Percentiles rank a stretch among this genome's conserved stretches.
Conservation (phyloP, 768 basidiomycete genomes). For the Pisolithus albus region DNA sequence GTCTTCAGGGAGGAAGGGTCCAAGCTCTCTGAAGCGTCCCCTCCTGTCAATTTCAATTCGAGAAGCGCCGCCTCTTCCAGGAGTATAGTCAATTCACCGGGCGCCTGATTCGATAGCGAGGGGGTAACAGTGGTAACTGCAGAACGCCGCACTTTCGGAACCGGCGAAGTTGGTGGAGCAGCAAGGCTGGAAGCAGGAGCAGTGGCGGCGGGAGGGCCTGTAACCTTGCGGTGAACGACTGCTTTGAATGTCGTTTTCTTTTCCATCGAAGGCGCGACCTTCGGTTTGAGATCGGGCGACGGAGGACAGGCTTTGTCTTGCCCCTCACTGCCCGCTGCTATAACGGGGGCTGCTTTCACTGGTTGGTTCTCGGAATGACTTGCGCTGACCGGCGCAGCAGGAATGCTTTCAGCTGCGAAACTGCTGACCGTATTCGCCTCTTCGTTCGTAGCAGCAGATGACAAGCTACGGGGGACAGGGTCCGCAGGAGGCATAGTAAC, state of each 20-base stretch:
- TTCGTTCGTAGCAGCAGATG: not conserved
- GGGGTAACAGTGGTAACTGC: slow-evolving; percentile 20
- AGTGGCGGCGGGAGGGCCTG: slow-evolving; percentile 26
- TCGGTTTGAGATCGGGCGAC: slow-evolving; percentile 5
- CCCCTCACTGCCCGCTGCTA: slow-evolving; percentile 2
- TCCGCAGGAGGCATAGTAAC: not conserved
- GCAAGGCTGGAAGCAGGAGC: slow-evolving; percentile 16
- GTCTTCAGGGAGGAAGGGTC: slow-evolving; percentile 13
- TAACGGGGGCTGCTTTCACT: not conserved
- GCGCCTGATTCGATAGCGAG: slow-evolving; percentile 40
- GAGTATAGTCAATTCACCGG: slow-evolving; percentile 46
- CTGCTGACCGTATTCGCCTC: not conserved
- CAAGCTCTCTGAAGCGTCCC: slow-evolving; percentile 23
- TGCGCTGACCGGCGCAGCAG: not conserved
- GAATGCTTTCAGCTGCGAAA: not conserved
- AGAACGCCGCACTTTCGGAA: slow-evolving; percentile 22
- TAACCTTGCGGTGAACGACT: slow-evolving; percentile 51
- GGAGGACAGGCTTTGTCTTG: slow-evolving; percentile 3
- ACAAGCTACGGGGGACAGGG: not conserved
- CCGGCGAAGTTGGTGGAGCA: slow-evolving; percentile 22
- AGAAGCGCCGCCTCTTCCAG: slow-evolving; percentile 53
- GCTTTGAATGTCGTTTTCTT: slow-evolving; percentile 39
- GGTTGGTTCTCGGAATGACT: not conserved
- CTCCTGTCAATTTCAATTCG: slow-evolving; percentile 46
- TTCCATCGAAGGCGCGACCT: slow-evolving; percentile 1